These are phyloP conservation scores for Tulasnella sp. DNA, from an alignment of 768 basidiomycete genomes.

Conservation along the genomic window DNA sequence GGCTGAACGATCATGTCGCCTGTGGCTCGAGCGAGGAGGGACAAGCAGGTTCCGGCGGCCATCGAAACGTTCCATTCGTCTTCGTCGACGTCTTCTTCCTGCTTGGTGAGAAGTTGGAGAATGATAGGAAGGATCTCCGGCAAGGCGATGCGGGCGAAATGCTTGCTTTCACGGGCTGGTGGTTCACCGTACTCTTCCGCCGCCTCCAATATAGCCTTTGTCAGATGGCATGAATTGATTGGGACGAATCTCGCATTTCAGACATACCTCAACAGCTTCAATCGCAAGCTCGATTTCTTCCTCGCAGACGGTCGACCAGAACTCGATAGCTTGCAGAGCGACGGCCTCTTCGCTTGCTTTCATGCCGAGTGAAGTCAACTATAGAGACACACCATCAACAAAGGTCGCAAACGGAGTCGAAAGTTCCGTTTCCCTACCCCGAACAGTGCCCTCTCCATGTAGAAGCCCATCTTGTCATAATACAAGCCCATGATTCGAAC, in stretches of 20 bases:
- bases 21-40: conserved; percentile 86
- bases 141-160: conserved; percentile 92
- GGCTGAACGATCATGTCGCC: conserved; percentile 87
- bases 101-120: conserved; percentile 81
- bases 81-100: conserved; percentile 96
- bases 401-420: conserved; percentile 32
- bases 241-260: not conserved
- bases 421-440: conserved; percentile 62
- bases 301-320: conserved; percentile 99
- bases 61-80: conserved; percentile 99
- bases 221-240: conserved; percentile 28
- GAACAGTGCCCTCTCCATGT: conserved; percentile 99
- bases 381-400: conserved; percentile 35
- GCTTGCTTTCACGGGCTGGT: conserved; percentile 81
- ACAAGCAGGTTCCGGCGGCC: conserved; percentile 92
- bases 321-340: conserved; percentile 95
- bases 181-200: conserved; percentile 88
- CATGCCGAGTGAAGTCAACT: conserved; percentile 99
- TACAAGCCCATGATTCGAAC: conserved; percentile 97
- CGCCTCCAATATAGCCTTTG: conserved; percentile 41
- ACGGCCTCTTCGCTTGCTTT: conserved; percentile 89
- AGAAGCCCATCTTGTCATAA: conserved; percentile 98
- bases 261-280: conserved; percentile 83
- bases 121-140: conserved; percentile 95
- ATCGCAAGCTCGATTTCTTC: conserved; percentile 92